Conservation (phyloP, 78 protist genomes). For the slime mould (Dictyostelium discoideum) region DNA sequence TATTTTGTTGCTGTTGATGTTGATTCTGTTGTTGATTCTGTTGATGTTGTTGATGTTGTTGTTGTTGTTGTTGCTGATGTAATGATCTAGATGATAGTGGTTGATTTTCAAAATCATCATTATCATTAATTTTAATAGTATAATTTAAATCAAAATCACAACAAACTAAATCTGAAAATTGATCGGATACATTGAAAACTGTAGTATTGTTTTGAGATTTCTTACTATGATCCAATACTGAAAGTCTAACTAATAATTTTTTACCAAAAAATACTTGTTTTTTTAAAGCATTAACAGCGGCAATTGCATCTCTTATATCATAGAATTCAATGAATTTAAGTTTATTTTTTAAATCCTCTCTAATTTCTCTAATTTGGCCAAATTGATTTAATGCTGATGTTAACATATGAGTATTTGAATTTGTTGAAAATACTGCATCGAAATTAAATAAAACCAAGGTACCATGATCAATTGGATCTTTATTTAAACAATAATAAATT, state of each 20-base stretch:
- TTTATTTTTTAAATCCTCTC: constrained; percentile 88
- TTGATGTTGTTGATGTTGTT: no score
- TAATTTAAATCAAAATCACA: neutral
- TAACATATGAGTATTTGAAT: neutral
- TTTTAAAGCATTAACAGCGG: constrained; percentile 46
- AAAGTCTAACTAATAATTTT: constrained; percentile 65
- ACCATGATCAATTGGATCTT: constrained; percentile 79
- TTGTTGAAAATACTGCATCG: constrained; percentile 24
- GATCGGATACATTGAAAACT: constrained; percentile 6
- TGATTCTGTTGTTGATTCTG: neutral
- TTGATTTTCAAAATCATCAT: neutral
- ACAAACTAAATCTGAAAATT: neutral
- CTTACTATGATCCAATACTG: neutral
- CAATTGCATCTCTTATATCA: constrained; percentile 86
- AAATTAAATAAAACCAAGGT: constrained; percentile 68
- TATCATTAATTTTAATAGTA: no score
- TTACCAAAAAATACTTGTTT: constrained; percentile 83
- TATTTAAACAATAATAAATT: neutral
- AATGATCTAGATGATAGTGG: neutral
- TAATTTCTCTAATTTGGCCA: constrained; percentile 89
- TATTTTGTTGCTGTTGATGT: neutral
- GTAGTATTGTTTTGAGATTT: neutral
- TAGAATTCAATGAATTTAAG: constrained; percentile 89
- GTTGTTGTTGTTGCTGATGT: neutral
- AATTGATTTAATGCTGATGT: constrained; percentile 51